Conservation (phyloP, 2,329 filamentous ascomycete genomes). For the Fusarium staphyleae region DNA sequence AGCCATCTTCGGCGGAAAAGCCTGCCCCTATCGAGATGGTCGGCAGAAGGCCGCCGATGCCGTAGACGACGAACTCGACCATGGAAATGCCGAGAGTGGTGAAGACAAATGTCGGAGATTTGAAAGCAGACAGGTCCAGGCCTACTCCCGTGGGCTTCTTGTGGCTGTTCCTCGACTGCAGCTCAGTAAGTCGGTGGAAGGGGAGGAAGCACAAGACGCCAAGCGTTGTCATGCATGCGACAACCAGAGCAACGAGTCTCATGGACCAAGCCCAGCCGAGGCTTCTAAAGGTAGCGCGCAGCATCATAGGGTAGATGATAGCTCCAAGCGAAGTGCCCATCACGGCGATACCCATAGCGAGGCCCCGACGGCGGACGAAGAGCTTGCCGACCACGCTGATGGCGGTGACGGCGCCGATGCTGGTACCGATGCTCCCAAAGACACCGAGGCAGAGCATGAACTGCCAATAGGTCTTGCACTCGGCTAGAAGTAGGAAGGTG, state of each 20-base stretch:
- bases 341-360: slow-evolving; percentile 29
- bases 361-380: slow-evolving; percentile 25
- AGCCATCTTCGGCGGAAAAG: slow-evolving; percentile 48
- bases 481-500: slow-evolving; percentile 53
- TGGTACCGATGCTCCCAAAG: slow-evolving; percentile 51
- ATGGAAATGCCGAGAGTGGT: slow-evolving; percentile 50
- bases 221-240: slow-evolving; percentile 35
- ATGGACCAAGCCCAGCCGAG: slow-evolving; percentile 46
- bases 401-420: slow-evolving; percentile 46
- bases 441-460: slow-evolving; percentile 54
- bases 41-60: slow-evolving; percentile 53
- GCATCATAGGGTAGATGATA: slow-evolving; percentile 44
- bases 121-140: slow-evolving; percentile 50
- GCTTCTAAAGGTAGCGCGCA: slow-evolving; percentile 37
- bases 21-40: slow-evolving; percentile 49
- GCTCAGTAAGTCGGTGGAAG: slow-evolving; percentile 27
- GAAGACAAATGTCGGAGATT: slow-evolving; percentile 48
- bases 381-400: slow-evolving; percentile 43
- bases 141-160: background rate
- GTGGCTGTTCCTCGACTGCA: background rate
- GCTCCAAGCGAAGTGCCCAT: slow-evolving; percentile 39
- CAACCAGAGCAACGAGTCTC: slow-evolving; percentile 40
- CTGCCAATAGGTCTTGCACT: slow-evolving; percentile 57
- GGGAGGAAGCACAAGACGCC: slow-evolving; percentile 47
- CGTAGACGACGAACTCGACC: slow-evolving; percentile 58